These are phyloP conservation scores for Atkinsonella texensis DNA, from an alignment of 2,329 filamentous ascomycete species.

Conservation along the genomic window DNA sequence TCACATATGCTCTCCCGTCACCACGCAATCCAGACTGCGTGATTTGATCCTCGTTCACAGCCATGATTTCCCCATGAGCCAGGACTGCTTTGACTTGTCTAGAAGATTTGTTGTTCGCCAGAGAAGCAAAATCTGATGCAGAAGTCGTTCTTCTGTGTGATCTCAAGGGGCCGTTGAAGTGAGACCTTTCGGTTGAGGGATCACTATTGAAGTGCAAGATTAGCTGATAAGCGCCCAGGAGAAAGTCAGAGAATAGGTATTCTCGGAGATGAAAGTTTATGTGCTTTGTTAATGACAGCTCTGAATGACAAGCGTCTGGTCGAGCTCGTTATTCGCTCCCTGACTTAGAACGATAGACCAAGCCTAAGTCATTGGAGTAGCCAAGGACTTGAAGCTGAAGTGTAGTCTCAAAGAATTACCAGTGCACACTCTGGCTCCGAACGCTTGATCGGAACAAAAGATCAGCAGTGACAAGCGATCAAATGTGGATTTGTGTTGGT, in stretches of 20 bases:
- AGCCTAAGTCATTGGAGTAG: background rate
- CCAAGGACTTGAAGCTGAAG: background rate
- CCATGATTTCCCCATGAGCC: slow-evolving; percentile 10
- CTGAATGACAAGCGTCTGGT: background rate
- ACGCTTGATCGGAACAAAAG: background rate
- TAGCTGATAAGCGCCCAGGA: background rate
- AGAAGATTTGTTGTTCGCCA: slow-evolving; percentile 4
- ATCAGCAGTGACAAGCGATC: background rate
- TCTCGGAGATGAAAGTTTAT: too few relatives aligned
- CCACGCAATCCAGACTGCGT: background rate
- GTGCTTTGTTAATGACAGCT: background rate
- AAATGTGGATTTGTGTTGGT: background rate
- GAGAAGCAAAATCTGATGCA: slow-evolving; percentile 31
- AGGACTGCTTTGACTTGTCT: slow-evolving; percentile 9
- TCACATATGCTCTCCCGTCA: background rate
- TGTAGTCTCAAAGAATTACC: background rate
- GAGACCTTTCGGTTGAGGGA: slow-evolving; percentile 11
- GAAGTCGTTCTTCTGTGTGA: slow-evolving; percentile 38
- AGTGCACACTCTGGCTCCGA: background rate
- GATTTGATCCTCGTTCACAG: background rate
- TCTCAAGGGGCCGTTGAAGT: slow-evolving; percentile 13
- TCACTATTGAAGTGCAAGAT: background rate
- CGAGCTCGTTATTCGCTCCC: background rate
- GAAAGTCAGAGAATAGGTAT: background rate
- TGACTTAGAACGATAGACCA: background rate